phyloP scores from a whole-genome alignment of 805 yeast species.

The Saccharomycopsis sp. region DNA sequence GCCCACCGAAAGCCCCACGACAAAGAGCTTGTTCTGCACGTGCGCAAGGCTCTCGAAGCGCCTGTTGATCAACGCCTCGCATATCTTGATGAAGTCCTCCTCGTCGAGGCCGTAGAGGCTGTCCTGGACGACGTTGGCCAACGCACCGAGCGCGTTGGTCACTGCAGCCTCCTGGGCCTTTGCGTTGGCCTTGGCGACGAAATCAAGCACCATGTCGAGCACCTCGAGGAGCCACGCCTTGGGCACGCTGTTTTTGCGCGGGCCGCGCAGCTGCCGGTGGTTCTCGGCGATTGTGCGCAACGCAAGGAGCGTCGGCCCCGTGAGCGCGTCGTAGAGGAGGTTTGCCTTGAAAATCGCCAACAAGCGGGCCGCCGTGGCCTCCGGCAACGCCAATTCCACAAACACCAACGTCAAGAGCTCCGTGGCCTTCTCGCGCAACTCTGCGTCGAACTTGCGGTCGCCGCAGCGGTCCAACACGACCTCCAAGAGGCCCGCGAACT shows the following conservation, averaged over 20 bases:
- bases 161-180: background rate
- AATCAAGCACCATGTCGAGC: conserved; percentile 3
- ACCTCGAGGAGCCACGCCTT: conserved; percentile 4
- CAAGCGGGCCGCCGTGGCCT: background rate
- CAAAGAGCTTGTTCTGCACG: conserved; percentile 10
- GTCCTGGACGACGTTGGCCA: conserved; percentile 2
- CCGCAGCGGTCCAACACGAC: conserved; percentile 7
- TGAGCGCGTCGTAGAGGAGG: conserved; percentile 13
- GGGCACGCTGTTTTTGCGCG: background rate
- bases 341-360: conserved; percentile 5
- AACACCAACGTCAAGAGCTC: conserved; percentile 4
- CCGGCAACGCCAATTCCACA: background rate
- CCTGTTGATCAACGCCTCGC: conserved; percentile 9
- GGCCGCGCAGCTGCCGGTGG: background rate
- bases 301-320: conserved; percentile 6
- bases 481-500: conserved; percentile 2
- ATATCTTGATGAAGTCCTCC: conserved; percentile 2
- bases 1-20: conserved; percentile 8
- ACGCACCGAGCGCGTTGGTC: background rate
- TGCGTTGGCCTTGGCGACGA: background rate
- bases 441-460: conserved; percentile 13
- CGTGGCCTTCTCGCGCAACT: conserved; percentile 16
- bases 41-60: background rate
- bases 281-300: background rate
- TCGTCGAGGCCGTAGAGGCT: background rate